These are phyloP conservation scores for Zygoascus tannicola DNA, from an alignment of 805 yeast species.

Conservation along the genomic window DNA sequence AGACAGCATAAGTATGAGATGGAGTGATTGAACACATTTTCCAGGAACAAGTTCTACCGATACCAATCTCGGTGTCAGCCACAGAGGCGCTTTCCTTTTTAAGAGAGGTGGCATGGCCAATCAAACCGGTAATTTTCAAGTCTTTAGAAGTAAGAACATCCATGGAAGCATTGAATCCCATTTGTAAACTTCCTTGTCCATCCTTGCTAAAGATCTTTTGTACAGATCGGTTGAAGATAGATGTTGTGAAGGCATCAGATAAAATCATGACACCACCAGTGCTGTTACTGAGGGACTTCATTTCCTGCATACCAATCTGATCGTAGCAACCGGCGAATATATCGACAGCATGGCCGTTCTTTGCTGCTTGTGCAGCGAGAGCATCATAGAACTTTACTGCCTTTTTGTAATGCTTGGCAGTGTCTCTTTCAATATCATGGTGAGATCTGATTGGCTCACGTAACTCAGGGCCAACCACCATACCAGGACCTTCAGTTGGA, in stretches of 20 bases:
- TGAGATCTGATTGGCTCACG: slow-evolving; percentile 97
- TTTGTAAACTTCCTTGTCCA: slow-evolving; percentile 71
- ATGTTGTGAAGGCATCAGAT: slow-evolving; percentile 87
- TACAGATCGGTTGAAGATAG: slow-evolving; percentile 87
- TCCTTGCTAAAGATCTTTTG: slow-evolving; percentile 82
- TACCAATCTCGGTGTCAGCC: slow-evolving; percentile 87
- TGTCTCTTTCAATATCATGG: slow-evolving; percentile 87
- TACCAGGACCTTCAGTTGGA: slow-evolving; percentile 89
- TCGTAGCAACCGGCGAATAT: slow-evolving; percentile 93
- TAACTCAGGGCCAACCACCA: slow-evolving; percentile 82
- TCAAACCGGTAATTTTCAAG: slow-evolving; percentile 81
- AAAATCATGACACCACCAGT: slow-evolving; percentile 87
- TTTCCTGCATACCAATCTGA: slow-evolving; percentile 90
- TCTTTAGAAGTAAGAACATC: slow-evolving; percentile 74
- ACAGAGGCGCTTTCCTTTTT: slow-evolving; percentile 53
- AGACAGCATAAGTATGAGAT: slow-evolving; percentile 77
- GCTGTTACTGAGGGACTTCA: slow-evolving; percentile 72
- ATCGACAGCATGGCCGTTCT: slow-evolving; percentile 72
- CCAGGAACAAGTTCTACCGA: slow-evolving; percentile 89
- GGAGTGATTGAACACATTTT: slow-evolving; percentile 79
- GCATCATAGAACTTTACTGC: slow-evolving; percentile 74
- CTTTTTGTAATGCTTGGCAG: slow-evolving; percentile 80
- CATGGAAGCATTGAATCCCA: slow-evolving; percentile 84
- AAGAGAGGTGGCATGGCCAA: slow-evolving; percentile 83
- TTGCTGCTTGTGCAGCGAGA: slow-evolving; percentile 61